Base-by-base conservation (phyloP, 352 stramenopile genomes). In the Globisporangium apiculatum region DNA sequence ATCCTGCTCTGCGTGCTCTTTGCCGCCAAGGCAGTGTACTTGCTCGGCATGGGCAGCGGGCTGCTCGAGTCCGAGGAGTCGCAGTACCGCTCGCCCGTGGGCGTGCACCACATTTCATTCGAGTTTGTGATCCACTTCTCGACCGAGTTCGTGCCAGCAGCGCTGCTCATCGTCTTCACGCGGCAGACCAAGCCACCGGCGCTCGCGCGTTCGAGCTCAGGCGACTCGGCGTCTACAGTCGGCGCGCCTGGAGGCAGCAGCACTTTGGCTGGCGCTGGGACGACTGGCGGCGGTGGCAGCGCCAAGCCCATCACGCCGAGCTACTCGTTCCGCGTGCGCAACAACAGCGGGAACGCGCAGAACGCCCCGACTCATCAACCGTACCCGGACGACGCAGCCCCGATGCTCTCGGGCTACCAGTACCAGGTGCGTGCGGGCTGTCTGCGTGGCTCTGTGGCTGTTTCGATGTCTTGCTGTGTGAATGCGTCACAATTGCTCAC, bases 1-100 rank as follows among this genome's bases (percentile, higher is more conserved):
- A 75, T 86, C 55, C 56, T 92, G 36, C 61, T 89, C 10, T 87
- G 78, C 52, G 70, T 90, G 9, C 58, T 92, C 15, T 92, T 92
- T 50, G 62, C 67, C 14, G 72, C 70, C 43, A 89, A 88, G 55
- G 71, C 72, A 6, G 60, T 88, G 51, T 92, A 90, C 53, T 65
- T 90, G 51, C 66, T 89, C 10, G 75, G 78, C n/a, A 86, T 89
- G 66, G 78, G 79, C 58, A 80, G 68, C 2, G 78, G 77, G 5
- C 66, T 76, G 42, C 69, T 90, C 58, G 66, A 74, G 40, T 88
- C 82, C 9, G 71, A 86, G 15, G 73, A 89, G 59, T 67, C 74
- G n/a, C 65, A 80, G 64, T 82, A 83, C 51, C 76, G 72, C 45
- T 83, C 67, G 0, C 83, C 79, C 7, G 67, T 87, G 18, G 79